Evolutionary conservation across 2,329 filamentous ascomycete genomes (phyloP).

Genomic region (Coniochaeta ligniaria): DNA sequence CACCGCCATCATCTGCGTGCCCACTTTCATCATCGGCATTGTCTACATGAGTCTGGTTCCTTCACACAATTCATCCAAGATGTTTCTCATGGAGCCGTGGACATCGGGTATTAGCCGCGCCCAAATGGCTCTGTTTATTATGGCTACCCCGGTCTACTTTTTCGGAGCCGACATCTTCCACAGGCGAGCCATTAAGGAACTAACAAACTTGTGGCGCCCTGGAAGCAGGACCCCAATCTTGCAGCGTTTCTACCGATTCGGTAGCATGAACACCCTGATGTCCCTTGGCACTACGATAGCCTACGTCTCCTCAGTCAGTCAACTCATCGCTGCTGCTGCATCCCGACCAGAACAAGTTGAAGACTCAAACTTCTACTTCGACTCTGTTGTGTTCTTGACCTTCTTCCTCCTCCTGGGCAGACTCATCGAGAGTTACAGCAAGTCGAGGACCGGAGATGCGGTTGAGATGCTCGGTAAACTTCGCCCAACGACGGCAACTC

Average conservation of each 20-base stretch:
- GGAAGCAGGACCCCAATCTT: constrained; percentile 66
- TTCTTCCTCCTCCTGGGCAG: constrained; percentile 73
- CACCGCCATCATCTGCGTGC: constrained; percentile 63
- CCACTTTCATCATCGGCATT: constrained; percentile 81
- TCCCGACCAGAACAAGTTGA: constrained; percentile 28
- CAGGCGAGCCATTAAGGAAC: constrained; percentile 67
- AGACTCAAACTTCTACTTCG: constrained; percentile 67
- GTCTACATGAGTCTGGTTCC: constrained; percentile 83
- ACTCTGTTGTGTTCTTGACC: constrained; percentile 87
- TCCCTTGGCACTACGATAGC: constrained; percentile 83
- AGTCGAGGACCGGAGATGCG: constrained; percentile 82
- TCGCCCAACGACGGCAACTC: constrained; percentile 66
- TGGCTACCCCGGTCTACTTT: constrained; percentile 83
- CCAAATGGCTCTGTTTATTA: constrained; percentile 72
- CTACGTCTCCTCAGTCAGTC: constrained; percentile 73
- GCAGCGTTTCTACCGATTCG: constrained; percentile 81
- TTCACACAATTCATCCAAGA: constrained; percentile 45
- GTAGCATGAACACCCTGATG: constrained; percentile 94
- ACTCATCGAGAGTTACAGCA: constrained; percentile 84
- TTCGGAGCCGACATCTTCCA: constrained; percentile 85
- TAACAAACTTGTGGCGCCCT: constrained; percentile 68
- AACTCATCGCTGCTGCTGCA: constrained; percentile 60
- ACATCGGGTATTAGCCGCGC: constrained; percentile 66
- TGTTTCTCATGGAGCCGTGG: constrained; percentile 65
- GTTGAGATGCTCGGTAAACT: constrained; percentile 73